These are phyloP conservation scores for Colletotrichum sp. DNA, from an alignment of 2,329 filamentous ascomycete genomes.

Conservation along the genomic window DNA sequence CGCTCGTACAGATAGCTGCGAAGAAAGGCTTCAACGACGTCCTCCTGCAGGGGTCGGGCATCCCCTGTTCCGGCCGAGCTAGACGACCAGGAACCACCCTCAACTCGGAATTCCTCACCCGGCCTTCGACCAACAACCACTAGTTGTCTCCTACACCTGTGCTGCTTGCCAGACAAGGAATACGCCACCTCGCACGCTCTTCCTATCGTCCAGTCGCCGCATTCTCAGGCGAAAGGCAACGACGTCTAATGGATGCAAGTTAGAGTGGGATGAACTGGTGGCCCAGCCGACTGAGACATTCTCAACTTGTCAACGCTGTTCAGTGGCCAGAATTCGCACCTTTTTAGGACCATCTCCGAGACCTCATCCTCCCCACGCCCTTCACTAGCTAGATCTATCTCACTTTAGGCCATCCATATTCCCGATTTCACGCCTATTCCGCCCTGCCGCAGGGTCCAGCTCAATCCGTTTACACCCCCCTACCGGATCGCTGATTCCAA, in stretches of 20 bases:
- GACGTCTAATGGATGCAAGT: neutral
- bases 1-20: neutral
- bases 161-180: neutral
- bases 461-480: neutral
- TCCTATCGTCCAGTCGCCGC: neutral
- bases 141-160: neutral
- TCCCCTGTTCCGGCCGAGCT: constrained; percentile 10
- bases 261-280: neutral
- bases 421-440: neutral
- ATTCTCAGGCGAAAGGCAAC: neutral
- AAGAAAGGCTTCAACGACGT: neutral
- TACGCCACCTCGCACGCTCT: neutral
- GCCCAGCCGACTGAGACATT: constrained; percentile 8
- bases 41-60: neutral
- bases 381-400: neutral
- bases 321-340: neutral
- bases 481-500: neutral
- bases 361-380: neutral
- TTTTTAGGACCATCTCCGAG: neutral
- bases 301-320: neutral
- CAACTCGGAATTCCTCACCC: neutral
- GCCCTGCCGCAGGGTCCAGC: neutral
- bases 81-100: neutral
- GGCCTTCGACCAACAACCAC: neutral
- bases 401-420: neutral